Base-by-base conservation (phyloP, 2,329 filamentous ascomycete species). In the Ophiostoma himal-ulmi region DNA sequence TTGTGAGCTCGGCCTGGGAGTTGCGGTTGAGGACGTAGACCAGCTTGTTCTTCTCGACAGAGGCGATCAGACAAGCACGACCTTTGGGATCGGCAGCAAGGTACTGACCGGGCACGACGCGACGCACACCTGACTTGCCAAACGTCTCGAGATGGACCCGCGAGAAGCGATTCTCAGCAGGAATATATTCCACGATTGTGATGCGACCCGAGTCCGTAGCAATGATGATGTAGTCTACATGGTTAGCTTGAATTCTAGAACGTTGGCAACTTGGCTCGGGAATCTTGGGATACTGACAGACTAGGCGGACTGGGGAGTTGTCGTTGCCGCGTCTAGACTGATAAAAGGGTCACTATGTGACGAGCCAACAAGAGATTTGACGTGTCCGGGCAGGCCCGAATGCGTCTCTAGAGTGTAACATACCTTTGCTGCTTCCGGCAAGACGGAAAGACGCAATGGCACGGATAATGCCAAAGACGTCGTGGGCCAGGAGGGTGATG, bases 1-100 rank as follows among this genome's bases (percentile, higher is more conserved):
- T 99, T 57, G 94, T 96, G 76, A 99, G 88, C 79, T 97, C 92
- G 22, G 94, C 94, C 80, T 98, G 93, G 3, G 93, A 88, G 81
- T 97, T 96, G 74, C 96, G 90, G 80, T 98, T 98, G 75, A 99
- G 85, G 76, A 99, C 94, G 81, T 99, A 99, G 75, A 99, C 95
- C 70, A 99, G 90, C 83, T 99, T 99, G 83, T 98, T 99, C 86
- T 99, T 99, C 82, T 99, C 96, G 70, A 94, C 86, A 5, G 94
- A 94, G 11, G 95, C 93, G 73, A 98, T 92, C 78, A 99, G 85
- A 78, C 94, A 97, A 70, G 96, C 96, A 82, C 95, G 89, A 70
- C 95, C 95, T 80, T 97, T 97, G 37, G 95, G 95, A 77, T 99
- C 95, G 69, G 93, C 92, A 7, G 94, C 95, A 37, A 99, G 86